Evolutionary conservation across 345 rosid species (phyloP), one percentile per base, ranked within the genome.

Genomic region (Rhizophora mangle): DNA sequence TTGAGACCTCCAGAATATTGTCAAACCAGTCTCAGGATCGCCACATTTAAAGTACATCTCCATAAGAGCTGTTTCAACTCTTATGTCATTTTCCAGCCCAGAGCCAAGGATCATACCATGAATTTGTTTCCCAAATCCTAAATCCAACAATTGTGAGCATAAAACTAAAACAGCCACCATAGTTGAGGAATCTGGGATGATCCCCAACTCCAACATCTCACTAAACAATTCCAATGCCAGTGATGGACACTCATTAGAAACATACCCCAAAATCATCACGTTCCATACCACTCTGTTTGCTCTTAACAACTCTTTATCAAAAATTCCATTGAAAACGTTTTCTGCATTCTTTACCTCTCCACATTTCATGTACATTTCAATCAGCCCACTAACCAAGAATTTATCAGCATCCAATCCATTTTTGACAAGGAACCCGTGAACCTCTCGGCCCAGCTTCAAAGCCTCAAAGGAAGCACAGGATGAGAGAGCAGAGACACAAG

Each of bases 341-440:
- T 80, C 64, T 46, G 82, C 79, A 65, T 49, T 78, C 73, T 69
- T 73, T 24, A 84, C 36, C 54, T 80, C 79, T 19, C 76, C 70
- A 24, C 82, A 82, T 75, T 82, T 82, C 85, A 82, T 80, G 68
- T 82, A 84, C 85, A 82, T 75, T 30, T 80, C 82, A 54, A 78
- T 72, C 71, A 82, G 68, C 15, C 68, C 80, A 34, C 80, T 74
- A 52, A 73, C 73, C 78, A 82, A 68, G 72, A 70, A 81, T 36
- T 72, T 82, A 72, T 81, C 74, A 60, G n/a, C 47, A 34, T 70
- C 63, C 56, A 79, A 66, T 8, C 69, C 75, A 53, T 21, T 63
- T 79, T 83, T 85, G 52, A 76, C 55, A 55, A 70, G 63, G 72
- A 68, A 81, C 27, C 79, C 74, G 65, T 82, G 86, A 72, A 82